Conservation (phyloP, 306 rosid genomes). For the Sesbania bispinosa region DNA sequence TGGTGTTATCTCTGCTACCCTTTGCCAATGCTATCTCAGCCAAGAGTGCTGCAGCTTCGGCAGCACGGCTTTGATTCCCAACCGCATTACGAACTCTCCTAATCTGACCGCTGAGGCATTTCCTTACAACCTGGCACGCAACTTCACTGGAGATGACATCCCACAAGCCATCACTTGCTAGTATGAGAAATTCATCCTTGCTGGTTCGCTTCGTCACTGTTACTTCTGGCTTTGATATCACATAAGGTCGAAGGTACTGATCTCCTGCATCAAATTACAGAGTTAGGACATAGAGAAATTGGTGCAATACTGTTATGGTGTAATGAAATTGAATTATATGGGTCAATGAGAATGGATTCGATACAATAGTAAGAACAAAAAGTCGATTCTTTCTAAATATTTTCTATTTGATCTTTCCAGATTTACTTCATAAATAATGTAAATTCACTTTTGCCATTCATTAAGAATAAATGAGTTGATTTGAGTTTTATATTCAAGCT, state of each 20-base stretch:
- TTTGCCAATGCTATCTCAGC: slow-evolving; percentile 70
- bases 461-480: not conserved
- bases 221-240: slow-evolving; percentile 83
- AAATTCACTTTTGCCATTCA: not conserved
- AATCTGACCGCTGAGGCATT: slow-evolving; percentile 43
- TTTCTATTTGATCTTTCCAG: not conserved
- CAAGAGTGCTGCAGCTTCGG: slow-evolving; percentile 67
- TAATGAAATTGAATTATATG: not conserved
- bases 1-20: slow-evolving; percentile 84
- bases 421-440: not conserved
- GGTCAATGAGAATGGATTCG: not conserved
- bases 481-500: not conserved
- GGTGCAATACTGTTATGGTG: not conserved
- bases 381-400: not conserved
- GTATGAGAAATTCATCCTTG: slow-evolving; percentile 73
- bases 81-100: slow-evolving; percentile 22
- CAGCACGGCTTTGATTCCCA: slow-evolving; percentile 30
- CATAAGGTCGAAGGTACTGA: slow-evolving; percentile 70
- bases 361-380: too few species aligned
- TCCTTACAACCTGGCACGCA: slow-evolving; percentile 69
- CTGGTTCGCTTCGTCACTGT: slow-evolving; percentile 59
- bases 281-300: not conserved
- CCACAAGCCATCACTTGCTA: slow-evolving; percentile 94
- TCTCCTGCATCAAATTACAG: slow-evolving; percentile 51
- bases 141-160: slow-evolving; percentile 64